Conservation (phyloP, 192 early-diverging fungal genomes). For the Coemansia sp. region DNA sequence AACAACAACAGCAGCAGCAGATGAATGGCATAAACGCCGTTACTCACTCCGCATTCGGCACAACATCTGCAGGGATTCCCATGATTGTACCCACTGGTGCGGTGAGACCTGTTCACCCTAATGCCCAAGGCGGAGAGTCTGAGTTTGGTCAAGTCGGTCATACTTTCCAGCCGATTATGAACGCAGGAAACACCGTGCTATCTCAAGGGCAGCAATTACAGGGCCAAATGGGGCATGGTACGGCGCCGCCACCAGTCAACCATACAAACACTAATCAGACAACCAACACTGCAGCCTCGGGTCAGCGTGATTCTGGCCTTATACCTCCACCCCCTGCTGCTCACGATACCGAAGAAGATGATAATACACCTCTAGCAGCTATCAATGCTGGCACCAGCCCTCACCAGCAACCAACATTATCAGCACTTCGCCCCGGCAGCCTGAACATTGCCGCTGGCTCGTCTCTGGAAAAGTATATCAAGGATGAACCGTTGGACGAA, state of each 20-base stretch:
- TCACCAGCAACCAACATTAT: constrained; percentile 3
- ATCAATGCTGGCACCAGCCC: constrained; percentile 22
- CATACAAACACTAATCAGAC: constrained; percentile 4
- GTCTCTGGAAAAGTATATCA: constrained; percentile 25
- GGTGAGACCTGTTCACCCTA: not conserved
- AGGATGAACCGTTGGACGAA: constrained; percentile 11
- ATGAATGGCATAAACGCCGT: not conserved
- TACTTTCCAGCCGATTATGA: not conserved
- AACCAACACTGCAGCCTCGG: not conserved
- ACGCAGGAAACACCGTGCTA: not conserved
- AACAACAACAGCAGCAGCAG: constrained; percentile 6
- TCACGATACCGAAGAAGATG: constrained; percentile 30
- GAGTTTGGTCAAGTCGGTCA: not conserved
- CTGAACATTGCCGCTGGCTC: constrained; percentile 1
- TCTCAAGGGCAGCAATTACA: not conserved
- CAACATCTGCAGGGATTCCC: not conserved
- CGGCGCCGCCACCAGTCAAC: constrained; percentile 1
- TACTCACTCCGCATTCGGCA: constrained; percentile 3
- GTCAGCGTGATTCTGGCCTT: not conserved
- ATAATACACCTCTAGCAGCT: constrained; percentile 36
- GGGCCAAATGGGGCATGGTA: not conserved
- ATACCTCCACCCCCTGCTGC: too few relatives aligned
- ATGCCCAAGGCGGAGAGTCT: not conserved
- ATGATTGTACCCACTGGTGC: not conserved
- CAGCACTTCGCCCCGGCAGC: not conserved